Evolutionary conservation across 1,284 basidiomycete genomes (phyloP).

Genomic region (Golubevia sp.): DNA sequence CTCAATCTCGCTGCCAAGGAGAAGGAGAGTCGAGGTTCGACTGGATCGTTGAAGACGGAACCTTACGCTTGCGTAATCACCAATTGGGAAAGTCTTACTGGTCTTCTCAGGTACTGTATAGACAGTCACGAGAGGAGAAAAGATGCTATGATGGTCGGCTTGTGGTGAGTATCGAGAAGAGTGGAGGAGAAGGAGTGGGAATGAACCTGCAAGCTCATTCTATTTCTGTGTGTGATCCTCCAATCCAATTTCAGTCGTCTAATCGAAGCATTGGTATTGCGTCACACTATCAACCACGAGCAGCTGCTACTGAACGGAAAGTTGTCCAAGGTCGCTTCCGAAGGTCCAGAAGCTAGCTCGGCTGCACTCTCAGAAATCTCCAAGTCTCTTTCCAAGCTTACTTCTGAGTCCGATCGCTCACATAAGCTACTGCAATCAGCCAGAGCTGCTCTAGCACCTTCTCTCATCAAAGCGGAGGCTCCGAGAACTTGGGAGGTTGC

Average conservation of each 20-base stretch:
- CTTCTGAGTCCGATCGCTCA: background rate
- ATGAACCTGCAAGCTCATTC: background rate
- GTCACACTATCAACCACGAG: slow-evolving; percentile 26
- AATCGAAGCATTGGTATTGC: slow-evolving; percentile 26
- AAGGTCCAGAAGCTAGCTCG: background rate
- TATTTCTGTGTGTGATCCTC: background rate
- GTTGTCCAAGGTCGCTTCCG: slow-evolving; percentile 4
- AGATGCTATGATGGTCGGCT: slow-evolving; percentile 21
- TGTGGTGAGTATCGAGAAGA: slow-evolving; percentile 19
- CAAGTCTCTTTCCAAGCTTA: background rate
- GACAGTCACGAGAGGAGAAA: slow-evolving; percentile 18
- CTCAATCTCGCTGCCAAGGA: background rate
- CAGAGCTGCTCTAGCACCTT: background rate
- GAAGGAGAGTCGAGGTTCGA: background rate
- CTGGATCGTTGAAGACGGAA: background rate
- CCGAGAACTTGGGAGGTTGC: slow-evolving; percentile 1
- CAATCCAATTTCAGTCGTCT: slow-evolving; percentile 9
- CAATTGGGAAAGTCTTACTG: slow-evolving; percentile 33
- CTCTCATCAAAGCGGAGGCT: background rate
- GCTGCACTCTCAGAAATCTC: background rate
- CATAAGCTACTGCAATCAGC: background rate
- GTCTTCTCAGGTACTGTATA: slow-evolving; percentile 25
- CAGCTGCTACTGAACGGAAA: slow-evolving; percentile 8
- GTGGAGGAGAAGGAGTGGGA: background rate
- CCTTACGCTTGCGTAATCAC: slow-evolving; percentile 7